These are phyloP conservation scores for Rhododendron kiyosumense DNA, from an alignment of 148 eudicot genomes.

Conservation along the genomic window DNA sequence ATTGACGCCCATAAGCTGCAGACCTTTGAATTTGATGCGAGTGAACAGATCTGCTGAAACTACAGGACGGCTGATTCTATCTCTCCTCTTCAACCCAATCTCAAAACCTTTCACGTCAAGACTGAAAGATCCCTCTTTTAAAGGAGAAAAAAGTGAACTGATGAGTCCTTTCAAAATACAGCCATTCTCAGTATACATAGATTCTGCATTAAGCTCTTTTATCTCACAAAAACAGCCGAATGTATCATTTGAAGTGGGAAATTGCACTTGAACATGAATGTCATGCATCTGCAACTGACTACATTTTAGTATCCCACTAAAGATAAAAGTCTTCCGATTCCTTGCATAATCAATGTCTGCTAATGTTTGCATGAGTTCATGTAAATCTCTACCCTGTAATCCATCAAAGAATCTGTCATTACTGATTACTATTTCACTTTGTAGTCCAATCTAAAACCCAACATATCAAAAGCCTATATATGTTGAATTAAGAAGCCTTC, in stretches of 20 bases:
- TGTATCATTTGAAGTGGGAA: constrained; percentile 38
- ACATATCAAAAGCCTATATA: background rate
- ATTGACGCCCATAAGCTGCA: constrained; percentile 39
- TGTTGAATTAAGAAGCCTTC: background rate
- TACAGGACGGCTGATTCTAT: constrained; percentile 35
- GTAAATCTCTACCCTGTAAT: constrained; percentile 77
- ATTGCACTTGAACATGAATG: constrained; percentile 45
- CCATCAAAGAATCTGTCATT: constrained; percentile 12
- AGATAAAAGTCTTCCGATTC: constrained; percentile 37
- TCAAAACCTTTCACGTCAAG: constrained; percentile 43
- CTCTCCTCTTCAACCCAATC: constrained; percentile 42
- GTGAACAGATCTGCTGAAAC: constrained; percentile 36
- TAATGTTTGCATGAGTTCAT: constrained; percentile 52
- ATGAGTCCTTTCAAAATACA: constrained; percentile 46
- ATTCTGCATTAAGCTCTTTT: constrained; percentile 39
- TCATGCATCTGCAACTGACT: constrained; percentile 53
- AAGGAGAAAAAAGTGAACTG: constrained; percentile 40
- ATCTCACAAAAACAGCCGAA: constrained; percentile 30
- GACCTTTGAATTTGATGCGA: constrained; percentile 42
- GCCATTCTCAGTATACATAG: constrained; percentile 22
- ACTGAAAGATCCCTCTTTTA: constrained; percentile 39
- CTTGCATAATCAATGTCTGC: constrained; percentile 23
- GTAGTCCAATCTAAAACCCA: constrained; percentile 6
- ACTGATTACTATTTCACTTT: constrained; percentile 10
- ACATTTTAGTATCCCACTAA: constrained; percentile 36